Conservation (phyloP, 345 rosid genomes). For the Gossypium rotundifolium region DNA sequence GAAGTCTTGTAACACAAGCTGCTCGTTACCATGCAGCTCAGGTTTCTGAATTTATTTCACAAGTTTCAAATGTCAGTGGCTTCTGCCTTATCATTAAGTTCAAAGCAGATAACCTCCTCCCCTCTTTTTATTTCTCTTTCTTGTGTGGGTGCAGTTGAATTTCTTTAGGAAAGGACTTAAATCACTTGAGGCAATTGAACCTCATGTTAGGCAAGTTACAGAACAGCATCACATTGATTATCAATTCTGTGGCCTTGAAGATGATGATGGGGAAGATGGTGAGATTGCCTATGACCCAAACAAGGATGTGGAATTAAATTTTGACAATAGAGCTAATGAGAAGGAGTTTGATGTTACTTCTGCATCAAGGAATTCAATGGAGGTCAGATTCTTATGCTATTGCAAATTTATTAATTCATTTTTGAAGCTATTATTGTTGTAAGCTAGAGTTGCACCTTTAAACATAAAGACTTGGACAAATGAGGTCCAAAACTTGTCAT, state of each 20-base stretch:
- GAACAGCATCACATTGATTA: constrained; percentile 84
- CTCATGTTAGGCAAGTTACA: constrained; percentile 51
- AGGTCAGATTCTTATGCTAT: constrained; percentile 38
- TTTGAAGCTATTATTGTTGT: constrained; percentile 3
- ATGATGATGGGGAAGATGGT: constrained; percentile 44
- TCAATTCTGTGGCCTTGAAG: constrained; percentile 60
- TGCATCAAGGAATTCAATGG: constrained; percentile 51
- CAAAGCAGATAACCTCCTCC: constrained; percentile 8
- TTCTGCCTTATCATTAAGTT: not conserved
- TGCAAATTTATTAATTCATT: not conserved
- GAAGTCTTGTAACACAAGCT: constrained; percentile 90
- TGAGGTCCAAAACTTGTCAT: not conserved
- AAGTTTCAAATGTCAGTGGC: constrained; percentile 5
- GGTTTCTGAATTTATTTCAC: constrained; percentile 33
- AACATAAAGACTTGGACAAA: not conserved
- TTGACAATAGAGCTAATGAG: constrained; percentile 57
- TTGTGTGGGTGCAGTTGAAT: constrained; percentile 52
- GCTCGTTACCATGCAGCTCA: constrained; percentile 97
- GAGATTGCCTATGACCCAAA: constrained; percentile 35
- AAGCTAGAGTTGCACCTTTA: not conserved
- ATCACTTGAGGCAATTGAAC: constrained; percentile 78
- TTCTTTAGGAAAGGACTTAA: constrained; percentile 75
- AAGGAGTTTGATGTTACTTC: constrained; percentile 40
- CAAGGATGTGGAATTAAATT: constrained; percentile 68
- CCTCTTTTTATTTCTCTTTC: constrained; percentile 11